Evolutionary conservation across 805 yeast species (phyloP).

Genomic region (Candida insectalens): DNA sequence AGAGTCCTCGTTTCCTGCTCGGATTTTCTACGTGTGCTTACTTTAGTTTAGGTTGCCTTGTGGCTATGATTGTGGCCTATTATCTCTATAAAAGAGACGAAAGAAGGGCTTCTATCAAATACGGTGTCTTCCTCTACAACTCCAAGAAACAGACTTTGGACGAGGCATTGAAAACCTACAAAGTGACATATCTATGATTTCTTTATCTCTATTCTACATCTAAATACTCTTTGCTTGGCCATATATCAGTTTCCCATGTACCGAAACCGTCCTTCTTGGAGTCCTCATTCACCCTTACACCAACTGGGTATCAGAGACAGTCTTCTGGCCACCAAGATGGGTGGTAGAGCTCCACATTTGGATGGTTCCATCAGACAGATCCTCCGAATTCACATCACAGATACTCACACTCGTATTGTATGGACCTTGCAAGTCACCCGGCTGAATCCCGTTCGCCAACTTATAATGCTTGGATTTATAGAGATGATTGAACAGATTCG

Average conservation of each 20-base stretch:
- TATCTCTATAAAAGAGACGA: slow-evolving; percentile 44
- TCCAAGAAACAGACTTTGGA: slow-evolving; percentile 13
- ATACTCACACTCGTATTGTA: slow-evolving; percentile 69
- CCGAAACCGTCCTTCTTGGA: too few relatives aligned
- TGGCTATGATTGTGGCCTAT: slow-evolving; percentile 12
- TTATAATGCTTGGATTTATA: slow-evolving; percentile 28
- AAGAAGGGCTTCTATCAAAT: slow-evolving; percentile 31
- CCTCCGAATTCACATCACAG: slow-evolving; percentile 40
- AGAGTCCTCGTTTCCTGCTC: slow-evolving; percentile 44
- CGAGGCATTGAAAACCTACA: background rate
- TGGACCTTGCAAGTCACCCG: slow-evolving; percentile 44
- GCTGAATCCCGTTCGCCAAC: slow-evolving; percentile 29
- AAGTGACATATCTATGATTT: background rate
- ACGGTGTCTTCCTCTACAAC: slow-evolving; percentile 41
- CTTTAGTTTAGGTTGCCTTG: slow-evolving; percentile 22
- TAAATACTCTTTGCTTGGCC: background rate
- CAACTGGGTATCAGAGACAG: slow-evolving; percentile 37
- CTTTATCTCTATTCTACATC: background rate
- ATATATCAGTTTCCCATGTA: background rate
- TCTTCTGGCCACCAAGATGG: slow-evolving; percentile 52
- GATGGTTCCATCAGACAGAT: slow-evolving; percentile 32
- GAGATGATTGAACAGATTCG: slow-evolving; percentile 46
- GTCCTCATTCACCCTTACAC: too few relatives aligned
- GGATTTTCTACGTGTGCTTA: slow-evolving; percentile 42
- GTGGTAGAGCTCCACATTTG: slow-evolving; percentile 53